These are phyloP conservation scores for Pseudomassariella vexata DNA, from an alignment of 2,329 filamentous ascomycete genomes.

Conservation along the genomic window DNA sequence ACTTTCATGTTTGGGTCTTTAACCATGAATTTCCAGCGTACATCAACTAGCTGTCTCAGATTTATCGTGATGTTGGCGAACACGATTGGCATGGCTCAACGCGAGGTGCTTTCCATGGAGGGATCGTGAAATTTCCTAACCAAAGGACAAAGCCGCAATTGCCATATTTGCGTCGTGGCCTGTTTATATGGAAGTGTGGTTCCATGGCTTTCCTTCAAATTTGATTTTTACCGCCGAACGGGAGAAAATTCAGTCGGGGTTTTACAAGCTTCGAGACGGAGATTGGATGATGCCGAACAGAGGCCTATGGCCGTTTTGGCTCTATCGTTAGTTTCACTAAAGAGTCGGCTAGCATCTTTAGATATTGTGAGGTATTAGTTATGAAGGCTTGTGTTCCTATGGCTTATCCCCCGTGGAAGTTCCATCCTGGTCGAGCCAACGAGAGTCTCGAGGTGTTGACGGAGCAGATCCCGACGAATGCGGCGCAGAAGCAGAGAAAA, in stretches of 20 bases:
- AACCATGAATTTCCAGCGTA: not conserved
- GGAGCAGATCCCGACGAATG: not conserved
- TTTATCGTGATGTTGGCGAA: not conserved
- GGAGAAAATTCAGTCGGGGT: not conserved
- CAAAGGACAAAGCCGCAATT: not conserved
- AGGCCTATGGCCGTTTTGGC: conserved; percentile 3
- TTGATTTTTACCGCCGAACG: not conserved
- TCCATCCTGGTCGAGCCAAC: not conserved
- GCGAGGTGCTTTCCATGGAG: too few relatives aligned
- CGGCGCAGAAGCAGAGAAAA: not conserved
- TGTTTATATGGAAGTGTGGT: not conserved
- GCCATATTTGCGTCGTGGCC: not conserved
- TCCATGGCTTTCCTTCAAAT: conserved; percentile 3
- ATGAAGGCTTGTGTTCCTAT: conserved; percentile 2
- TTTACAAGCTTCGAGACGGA: not conserved
- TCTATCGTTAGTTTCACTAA: not conserved
- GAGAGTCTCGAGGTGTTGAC: not conserved
- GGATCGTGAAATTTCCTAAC: too few relatives aligned
- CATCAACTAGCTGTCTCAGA: not conserved
- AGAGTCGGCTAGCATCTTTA: not conserved
- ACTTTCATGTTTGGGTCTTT: too few relatives aligned
- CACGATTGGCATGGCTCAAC: too few relatives aligned
- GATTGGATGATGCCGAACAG: not conserved
- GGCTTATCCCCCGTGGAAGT: conserved; percentile 1
- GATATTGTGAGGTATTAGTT: not conserved